Evolutionary conservation across 148 eudicot genomes (phyloP), one percentile per base, ranked within the genome.

Genomic region (Heliosperma pusillum): DNA sequence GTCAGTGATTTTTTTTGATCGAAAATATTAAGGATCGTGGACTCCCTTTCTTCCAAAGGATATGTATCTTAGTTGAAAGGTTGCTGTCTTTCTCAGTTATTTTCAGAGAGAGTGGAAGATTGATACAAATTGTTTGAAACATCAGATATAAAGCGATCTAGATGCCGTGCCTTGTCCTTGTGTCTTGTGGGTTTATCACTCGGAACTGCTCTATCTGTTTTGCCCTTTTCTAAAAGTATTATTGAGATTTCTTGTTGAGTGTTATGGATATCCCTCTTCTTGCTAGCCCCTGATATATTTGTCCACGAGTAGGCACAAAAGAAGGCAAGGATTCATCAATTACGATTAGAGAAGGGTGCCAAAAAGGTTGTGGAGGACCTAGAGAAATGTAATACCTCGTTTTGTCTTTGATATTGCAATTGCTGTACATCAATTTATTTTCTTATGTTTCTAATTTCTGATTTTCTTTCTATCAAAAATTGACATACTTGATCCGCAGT

Each of bases 301-400:
- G 61, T 72, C 20, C 33, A 27, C 59, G 59, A 56, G 25, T 62
- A 93, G 97, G 69, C 83, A 29, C 85, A 95, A 83, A 89, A 82
- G 82, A 90, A 80, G 83, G 97, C 93, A 74, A 90, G 97, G 83
- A 86, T 95, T 42, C 99, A 89, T 82, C 75, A 84, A 75, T 44
- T 90, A 78, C 87, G 97, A 52, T 83, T 95, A 77, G 97, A 90
- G 83, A 91, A 86, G 82, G 99, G 99, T 75, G 96, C 92, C 69
- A 88, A 77, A 72, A 95, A 90, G 84, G 99, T 88, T 73, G 97
- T 90, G 17, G 99, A 95, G 85, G 99, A 90, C 69, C 84, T 92
- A 70, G 94, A 92, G 82, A 90, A 92, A 95, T 95, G 99, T 95
- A 69, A 86, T 71, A 4, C 5, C 27, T 22, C 19, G 26, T 50